These are phyloP conservation scores for Clonostachys rhizophaga DNA, from an alignment of 2,329 filamentous ascomycete genomes.

Conservation along the genomic window DNA sequence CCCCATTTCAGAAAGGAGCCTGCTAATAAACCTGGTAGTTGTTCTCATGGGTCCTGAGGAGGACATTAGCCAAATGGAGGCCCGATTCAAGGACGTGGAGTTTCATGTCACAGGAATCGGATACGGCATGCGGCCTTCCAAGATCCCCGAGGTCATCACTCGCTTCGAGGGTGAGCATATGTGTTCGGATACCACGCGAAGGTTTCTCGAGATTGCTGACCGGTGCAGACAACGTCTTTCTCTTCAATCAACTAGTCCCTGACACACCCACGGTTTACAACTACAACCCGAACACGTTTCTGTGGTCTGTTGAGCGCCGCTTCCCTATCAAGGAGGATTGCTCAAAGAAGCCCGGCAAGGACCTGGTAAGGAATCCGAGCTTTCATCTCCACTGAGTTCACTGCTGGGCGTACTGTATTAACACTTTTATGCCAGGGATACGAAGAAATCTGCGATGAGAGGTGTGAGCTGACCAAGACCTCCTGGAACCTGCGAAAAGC, in stretches of 20 bases:
- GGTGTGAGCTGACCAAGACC: background rate
- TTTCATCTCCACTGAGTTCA: background rate
- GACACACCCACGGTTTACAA: background rate
- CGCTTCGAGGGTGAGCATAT: background rate
- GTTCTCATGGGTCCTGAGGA: background rate
- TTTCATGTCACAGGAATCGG: background rate
- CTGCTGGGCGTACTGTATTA: background rate
- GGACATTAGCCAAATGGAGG: background rate
- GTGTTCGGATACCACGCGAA: too few relatives aligned
- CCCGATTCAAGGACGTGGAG: background rate
- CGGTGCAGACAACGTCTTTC: background rate
- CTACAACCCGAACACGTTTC: background rate
- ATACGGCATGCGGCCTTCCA: background rate
- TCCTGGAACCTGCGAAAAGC: too few relatives aligned
- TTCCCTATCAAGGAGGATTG: background rate
- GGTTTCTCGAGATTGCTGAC: too few relatives aligned
- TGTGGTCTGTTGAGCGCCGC: background rate
- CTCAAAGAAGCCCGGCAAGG: background rate
- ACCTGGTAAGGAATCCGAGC: background rate
- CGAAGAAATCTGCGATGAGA: background rate
- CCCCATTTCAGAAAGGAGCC: too few relatives aligned
- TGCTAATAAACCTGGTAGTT: background rate
- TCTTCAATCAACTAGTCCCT: background rate
- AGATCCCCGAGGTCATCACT: background rate
- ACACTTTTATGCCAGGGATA: background rate